These are phyloP conservation scores for Escallonia herrerae DNA, from an alignment of 129 eudicot species.

Conservation along the genomic window DNA sequence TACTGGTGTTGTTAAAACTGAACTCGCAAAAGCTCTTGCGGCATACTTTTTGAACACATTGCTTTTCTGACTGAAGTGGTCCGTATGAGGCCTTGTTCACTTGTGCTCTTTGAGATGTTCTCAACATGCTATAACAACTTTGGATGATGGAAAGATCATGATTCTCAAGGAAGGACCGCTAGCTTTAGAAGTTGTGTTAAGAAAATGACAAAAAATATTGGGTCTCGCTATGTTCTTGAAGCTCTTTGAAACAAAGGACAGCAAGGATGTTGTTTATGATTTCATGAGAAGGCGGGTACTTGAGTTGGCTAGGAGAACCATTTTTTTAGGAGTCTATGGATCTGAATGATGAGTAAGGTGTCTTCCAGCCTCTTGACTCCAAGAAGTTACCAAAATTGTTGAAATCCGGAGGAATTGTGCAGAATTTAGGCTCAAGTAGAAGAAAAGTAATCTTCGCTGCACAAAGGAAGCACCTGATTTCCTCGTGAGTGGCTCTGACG, in stretches of 20 bases:
- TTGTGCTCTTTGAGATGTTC: conserved; percentile 17
- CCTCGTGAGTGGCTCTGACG: too few relatives aligned
- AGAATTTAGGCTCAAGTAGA: too few relatives aligned
- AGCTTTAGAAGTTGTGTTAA: conserved; percentile 19
- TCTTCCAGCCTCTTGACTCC: conserved; percentile 16
- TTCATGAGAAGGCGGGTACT: conserved; percentile 6
- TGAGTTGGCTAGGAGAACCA: conserved; percentile 8
- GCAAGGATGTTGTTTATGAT: conserved; percentile 1
- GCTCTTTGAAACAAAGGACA: neutral
- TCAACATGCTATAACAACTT: conserved; percentile 10
- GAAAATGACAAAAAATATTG: conserved; percentile 40
- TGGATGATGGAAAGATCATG: conserved; percentile 17
- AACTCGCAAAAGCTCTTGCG: conserved; percentile 17
- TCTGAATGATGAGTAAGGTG: conserved; percentile 15
- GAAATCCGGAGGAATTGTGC: neutral
- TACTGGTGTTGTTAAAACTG: conserved; percentile 16
- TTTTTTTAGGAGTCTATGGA: conserved; percentile 12
- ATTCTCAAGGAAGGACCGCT: conserved; percentile 12
- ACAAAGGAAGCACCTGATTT: too few relatives aligned
- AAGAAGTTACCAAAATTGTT: conserved; percentile 9
- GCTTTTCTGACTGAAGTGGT: conserved; percentile 16
- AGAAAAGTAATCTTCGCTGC: too few relatives aligned
- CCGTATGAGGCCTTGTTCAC: conserved; percentile 11
- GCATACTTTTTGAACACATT: conserved; percentile 10
- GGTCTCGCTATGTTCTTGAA: conserved; percentile 17